Evolutionary conservation across 2,329 filamentous ascomycete genomes (phyloP).

Genomic region (Chaetomium sp.): DNA sequence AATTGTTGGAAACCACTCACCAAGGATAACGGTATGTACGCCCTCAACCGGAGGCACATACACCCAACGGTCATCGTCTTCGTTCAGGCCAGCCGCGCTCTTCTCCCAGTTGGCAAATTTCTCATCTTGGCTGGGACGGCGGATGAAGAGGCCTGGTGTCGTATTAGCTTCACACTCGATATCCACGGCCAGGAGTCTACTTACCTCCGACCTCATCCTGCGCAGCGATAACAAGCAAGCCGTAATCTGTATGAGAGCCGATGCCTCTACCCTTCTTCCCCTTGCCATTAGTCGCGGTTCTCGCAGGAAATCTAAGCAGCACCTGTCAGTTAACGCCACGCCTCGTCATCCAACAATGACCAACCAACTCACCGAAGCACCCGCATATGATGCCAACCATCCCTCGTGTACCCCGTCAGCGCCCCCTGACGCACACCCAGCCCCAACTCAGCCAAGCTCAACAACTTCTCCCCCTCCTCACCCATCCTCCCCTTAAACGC

Average conservation of each 20-base stretch:
- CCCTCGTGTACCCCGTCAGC: constrained; percentile 47
- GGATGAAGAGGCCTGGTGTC: constrained; percentile 47
- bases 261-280: constrained; percentile 53
- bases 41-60: constrained; percentile 50
- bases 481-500: constrained; percentile 48
- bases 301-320: constrained; percentile 39
- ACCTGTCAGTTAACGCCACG: not conserved
- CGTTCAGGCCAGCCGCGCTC: constrained; percentile 47
- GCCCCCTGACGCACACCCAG: constrained; percentile 39
- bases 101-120: constrained; percentile 50
- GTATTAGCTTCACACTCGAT: not conserved
- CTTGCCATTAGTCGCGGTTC: constrained; percentile 49
- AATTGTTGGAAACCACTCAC: constrained; percentile 33
- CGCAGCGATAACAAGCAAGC: constrained; percentile 53
- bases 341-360: constrained; percentile 3
- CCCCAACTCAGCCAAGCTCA: constrained; percentile 50
- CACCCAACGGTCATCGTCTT: constrained; percentile 51
- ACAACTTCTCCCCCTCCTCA: constrained; percentile 47
- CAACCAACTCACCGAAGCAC: constrained; percentile 45
- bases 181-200: constrained; percentile 7
- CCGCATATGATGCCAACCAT: constrained; percentile 56
- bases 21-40: constrained; percentile 54
- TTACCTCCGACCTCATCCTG: constrained; percentile 51
- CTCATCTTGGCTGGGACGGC: constrained; percentile 47
- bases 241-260: constrained; percentile 56